Evolutionary conservation across 345 rosid species (phyloP).

Genomic region (Microthlaspi erraticum): DNA sequence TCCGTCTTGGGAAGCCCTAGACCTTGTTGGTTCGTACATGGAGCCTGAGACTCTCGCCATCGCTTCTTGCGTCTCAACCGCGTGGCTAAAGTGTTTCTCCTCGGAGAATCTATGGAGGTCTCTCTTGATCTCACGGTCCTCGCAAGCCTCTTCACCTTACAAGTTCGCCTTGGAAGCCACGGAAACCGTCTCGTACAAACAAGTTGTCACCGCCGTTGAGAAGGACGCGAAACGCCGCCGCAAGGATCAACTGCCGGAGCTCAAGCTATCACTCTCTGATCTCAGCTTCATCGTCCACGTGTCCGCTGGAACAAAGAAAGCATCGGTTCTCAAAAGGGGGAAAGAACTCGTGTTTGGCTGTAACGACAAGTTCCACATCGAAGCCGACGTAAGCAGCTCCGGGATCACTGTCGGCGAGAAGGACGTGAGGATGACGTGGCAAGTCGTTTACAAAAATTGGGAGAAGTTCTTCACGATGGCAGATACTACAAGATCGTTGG

Average conservation of each 20-base stretch:
- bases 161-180: neutral
- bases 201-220: neutral
- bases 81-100: conserved; percentile 29
- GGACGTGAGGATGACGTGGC: conserved; percentile 23
- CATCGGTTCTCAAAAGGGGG: neutral
- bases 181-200: conserved; percentile 17
- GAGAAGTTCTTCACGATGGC: neutral
- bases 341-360: conserved; percentile 21
- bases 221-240: conserved; percentile 32
- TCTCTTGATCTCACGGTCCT: neutral
- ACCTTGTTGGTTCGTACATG: conserved; percentile 23
- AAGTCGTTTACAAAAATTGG: neutral
- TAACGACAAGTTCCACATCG: conserved; percentile 26
- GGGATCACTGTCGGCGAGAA: neutral
- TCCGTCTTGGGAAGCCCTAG: conserved; percentile 27
- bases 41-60: conserved; percentile 18
- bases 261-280: conserved; percentile 25
- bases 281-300: conserved; percentile 31
- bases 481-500: conserved; percentile 7
- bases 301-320: neutral
- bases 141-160: conserved; percentile 13
- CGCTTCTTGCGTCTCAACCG: conserved; percentile 38
- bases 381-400: conserved; percentile 13
- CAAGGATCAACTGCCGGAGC: neutral
- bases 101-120: conserved; percentile 28